Base-by-base conservation (phyloP, 805 yeast species). In the Yarrowia bubula region DNA sequence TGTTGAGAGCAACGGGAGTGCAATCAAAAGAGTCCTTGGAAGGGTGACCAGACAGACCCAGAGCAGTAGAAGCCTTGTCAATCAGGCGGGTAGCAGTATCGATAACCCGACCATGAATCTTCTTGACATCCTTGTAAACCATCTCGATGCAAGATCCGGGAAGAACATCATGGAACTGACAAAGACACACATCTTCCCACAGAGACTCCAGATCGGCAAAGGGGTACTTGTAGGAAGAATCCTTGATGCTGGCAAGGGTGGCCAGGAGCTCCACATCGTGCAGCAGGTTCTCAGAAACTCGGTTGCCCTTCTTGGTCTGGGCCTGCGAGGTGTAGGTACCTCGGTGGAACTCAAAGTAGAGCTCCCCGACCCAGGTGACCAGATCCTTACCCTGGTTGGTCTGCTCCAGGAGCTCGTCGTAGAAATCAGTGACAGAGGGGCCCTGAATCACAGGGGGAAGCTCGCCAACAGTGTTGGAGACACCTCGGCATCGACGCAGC, bases 241-340 rank as follows among this genome's bases (percentile, higher is more conserved):
- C 77, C 28, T 79, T 76, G 41, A 87, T 71, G 0, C 97, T 89
- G 1, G 90, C 87, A 67, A 88, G 78, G 1, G 96, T 84, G 0
- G 97, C 92, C 66, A 92, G 75, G 72, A 83, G 84, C 78, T 93
- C 99, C 68, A 93, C 78, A 77, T 92, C 98, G 72, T 89, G 96
- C 71, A 93, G 79, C 70, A 87, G 80, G 46, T 85, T 77, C 77
- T 93, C 98, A 10, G 87, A 80, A 31, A 81, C 75, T 71, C 99
- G 83, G 86, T 92, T 90, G 71, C 85, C 82, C 71, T 85, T 84
- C 77, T 93, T 93, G 44, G 90, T 88, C 66, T 85, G 84, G 0
- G 97, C 96, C 75, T 93, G 99, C 0, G 97, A 85, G 3, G 99
- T 95, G 75, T 93, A 93, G 0, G 98, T 95, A 63, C 99, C 99